Conservation (phyloP, 768 basidiomycete species). For the Xerocomellus intermedius region DNA sequence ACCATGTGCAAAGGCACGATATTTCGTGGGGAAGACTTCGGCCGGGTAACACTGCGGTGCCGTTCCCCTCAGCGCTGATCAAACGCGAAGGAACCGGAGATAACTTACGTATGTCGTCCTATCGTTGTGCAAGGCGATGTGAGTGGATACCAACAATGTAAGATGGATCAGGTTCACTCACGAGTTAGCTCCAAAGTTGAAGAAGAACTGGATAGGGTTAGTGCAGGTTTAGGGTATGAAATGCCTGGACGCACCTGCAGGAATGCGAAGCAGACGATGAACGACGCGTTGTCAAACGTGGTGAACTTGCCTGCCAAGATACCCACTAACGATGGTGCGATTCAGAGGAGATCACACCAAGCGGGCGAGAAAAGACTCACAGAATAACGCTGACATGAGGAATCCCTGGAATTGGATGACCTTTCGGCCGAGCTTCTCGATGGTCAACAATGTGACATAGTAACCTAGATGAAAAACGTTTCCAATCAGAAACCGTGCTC, state of each 20-base stretch:
- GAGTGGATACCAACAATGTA: not conserved
- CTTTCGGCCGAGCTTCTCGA: conserved; percentile 74
- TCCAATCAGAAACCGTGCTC: not conserved
- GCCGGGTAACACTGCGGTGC: conserved; percentile 61
- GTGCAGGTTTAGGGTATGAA: not conserved
- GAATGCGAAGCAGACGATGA: conserved; percentile 72
- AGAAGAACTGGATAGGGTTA: conserved; percentile 55
- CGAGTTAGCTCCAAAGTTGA: conserved; percentile 79
- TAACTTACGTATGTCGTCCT: conserved; percentile 53
- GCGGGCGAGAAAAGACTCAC: conserved; percentile 33
- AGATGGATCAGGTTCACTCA: conserved; percentile 27
- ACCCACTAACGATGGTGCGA: conserved; percentile 41
- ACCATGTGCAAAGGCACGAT: conserved; percentile 72
- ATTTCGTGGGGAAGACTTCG: conserved; percentile 78
- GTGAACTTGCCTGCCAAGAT: conserved; percentile 69
- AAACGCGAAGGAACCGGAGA: too few relatives aligned
- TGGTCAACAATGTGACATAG: conserved; percentile 64
- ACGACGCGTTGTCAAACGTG: conserved; percentile 51
- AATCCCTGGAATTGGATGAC: conserved; percentile 77
- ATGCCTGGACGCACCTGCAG: conserved; percentile 45
- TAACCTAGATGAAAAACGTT: conserved; percentile 47
- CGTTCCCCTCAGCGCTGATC: conserved; percentile 1
- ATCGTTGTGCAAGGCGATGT: not conserved
- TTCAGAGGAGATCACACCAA: not conserved
- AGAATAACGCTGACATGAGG: conserved; percentile 63